Evolutionary conservation across 371 early-diverging fungal species (phyloP).

Genomic region (Mucor sp.): DNA sequence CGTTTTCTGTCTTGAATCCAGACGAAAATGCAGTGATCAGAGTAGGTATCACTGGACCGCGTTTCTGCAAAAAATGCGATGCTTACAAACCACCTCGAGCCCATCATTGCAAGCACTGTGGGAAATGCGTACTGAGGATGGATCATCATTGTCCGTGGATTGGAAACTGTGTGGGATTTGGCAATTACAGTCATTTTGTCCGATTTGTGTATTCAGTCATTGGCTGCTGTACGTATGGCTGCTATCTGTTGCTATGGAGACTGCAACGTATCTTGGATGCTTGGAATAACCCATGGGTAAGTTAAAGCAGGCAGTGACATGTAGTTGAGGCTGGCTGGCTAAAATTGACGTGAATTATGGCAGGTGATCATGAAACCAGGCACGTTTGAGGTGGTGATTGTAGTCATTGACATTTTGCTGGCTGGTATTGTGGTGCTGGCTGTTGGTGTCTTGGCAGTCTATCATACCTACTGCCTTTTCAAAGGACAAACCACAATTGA

Average conservation of each 20-base stretch:
- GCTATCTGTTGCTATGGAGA: constrained; percentile 47
- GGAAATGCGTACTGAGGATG: constrained; percentile 80
- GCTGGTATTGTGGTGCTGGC: constrained; percentile 64
- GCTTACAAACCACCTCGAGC: constrained; percentile 74
- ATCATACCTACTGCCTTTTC: constrained; percentile 74
- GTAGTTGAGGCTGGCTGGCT: too few species aligned
- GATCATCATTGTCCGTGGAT: constrained; percentile 97
- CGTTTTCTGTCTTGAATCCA: constrained; percentile 4
- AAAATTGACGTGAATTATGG: not conserved
- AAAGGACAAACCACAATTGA: constrained; percentile 95
- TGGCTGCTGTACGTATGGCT: constrained; percentile 55
- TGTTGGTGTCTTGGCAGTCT: constrained; percentile 78
- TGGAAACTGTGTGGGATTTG: constrained; percentile 92
- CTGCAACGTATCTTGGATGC: constrained; percentile 37
- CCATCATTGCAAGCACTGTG: constrained; percentile 79
- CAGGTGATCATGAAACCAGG: not conserved
- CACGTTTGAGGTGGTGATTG: constrained; percentile 51
- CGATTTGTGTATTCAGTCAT: constrained; percentile 78
- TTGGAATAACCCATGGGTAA: constrained; percentile 21
- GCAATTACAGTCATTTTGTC: constrained; percentile 83
- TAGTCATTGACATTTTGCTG: constrained; percentile 68
- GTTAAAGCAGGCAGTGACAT: too few species aligned
- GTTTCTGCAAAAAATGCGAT: constrained; percentile 74
- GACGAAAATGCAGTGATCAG: not conserved
- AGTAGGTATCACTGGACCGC: constrained; percentile 28